Evolutionary conservation across 1,284 basidiomycete genomes (phyloP), one percentile per base, ranked within the genome.

Genomic region (Meira nashicola): DNA sequence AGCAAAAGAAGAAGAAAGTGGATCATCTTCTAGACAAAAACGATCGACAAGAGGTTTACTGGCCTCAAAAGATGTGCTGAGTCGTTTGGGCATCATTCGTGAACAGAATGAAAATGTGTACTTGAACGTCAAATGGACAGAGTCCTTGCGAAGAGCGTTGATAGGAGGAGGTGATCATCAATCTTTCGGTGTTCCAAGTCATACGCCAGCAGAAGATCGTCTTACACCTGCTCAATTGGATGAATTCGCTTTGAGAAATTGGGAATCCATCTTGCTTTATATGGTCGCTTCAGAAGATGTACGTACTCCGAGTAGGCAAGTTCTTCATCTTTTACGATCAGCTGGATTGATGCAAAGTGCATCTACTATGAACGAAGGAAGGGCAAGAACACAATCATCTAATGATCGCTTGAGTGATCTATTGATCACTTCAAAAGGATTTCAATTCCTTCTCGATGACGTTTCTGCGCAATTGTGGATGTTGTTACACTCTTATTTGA

Each of bases 381-480:
- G 19, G 23, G 19, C 12, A 28, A 40, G 17, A 48, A 6, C 33
- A 17, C 39, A 51, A 39, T 11, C 19, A 11, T 39, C 54, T 28
- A 51, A 57, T 53, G 14, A 15, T 21, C 12, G n/a, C 8, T 41
- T 50, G 52, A 28, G 41, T 44, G 41, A 46, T 44, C 59, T 60
- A 65, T 85, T 84, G 68, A 99, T 99, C 79, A 97, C 93, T 11
- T 95, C 92, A 11, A 83, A 87, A 44, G 95, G 95, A 10, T 98
- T 99, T 78, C 94, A 97, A 75, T 98, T 99, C 77, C 83, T 99
- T 55, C 84, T 99, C 21, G 89, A 96, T 77, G 88, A 94, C 46
- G 89, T 95, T n/a, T 91, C 96, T 75, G 89, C 89, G 17, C 95
- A 99, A 78, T 81, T 98, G n/a, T 99, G 95, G 95, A 89, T 92